Percentiles rank a stretch among this genome's conserved stretches.
Conservation (phyloP, 2,329 filamentous ascomycete species). For the Coniochaeta sp. region DNA sequence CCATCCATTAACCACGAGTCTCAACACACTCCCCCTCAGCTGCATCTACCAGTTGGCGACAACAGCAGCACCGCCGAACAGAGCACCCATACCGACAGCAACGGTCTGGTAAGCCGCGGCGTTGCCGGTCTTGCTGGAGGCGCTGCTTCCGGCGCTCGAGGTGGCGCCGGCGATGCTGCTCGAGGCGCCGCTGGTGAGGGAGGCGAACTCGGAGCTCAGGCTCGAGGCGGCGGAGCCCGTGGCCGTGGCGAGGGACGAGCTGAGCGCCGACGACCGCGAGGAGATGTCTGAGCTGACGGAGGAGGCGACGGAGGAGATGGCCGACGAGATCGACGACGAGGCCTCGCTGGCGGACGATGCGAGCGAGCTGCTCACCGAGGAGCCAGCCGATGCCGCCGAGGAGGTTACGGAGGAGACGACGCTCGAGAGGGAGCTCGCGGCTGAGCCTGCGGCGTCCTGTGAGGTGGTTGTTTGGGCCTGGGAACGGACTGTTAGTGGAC, state of each 20-base stretch:
- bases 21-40: background rate
- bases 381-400: slow-evolving; percentile 13
- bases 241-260: slow-evolving; percentile 18
- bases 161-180: slow-evolving; percentile 3
- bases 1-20: slow-evolving; percentile 7
- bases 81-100: slow-evolving; percentile 35
- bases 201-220: slow-evolving; percentile 5
- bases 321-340: slow-evolving; percentile 6
- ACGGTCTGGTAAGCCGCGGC: slow-evolving; percentile 30
- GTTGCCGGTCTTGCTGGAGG: slow-evolving; percentile 10
- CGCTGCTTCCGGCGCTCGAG: background rate
- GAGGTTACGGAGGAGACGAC: slow-evolving; percentile 8
- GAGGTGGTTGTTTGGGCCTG: slow-evolving; percentile 14
- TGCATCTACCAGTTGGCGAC: slow-evolving; percentile 32
- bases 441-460: slow-evolving; percentile 5
- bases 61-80: slow-evolving; percentile 38
- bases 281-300: slow-evolving; percentile 14
- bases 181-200: slow-evolving; percentile 9
- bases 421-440: slow-evolving; percentile 2
- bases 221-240: slow-evolving; percentile 15
- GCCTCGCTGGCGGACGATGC: slow-evolving; percentile 7
- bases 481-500: background rate
- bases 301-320: slow-evolving; percentile 14
- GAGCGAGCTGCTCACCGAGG: slow-evolving; percentile 13
- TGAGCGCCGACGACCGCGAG: slow-evolving; percentile 19